Base-by-base conservation (phyloP, 2,329 filamentous ascomycete species). In the Penicillium sp. region DNA sequence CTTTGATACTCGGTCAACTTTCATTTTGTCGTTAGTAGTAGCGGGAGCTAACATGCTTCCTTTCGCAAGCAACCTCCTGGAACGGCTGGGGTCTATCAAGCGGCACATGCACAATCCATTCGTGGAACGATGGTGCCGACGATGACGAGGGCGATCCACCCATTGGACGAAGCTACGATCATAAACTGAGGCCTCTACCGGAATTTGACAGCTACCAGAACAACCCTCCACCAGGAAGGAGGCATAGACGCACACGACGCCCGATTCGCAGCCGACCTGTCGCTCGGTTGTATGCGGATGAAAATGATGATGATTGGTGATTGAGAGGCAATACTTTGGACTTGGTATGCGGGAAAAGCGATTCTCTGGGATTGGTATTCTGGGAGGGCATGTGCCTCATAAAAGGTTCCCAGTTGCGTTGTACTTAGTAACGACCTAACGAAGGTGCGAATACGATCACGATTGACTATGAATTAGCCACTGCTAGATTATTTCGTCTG, bases 101-200 rank as follows among this genome's bases (percentile, higher is more conserved):
- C 15, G 91, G 90, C 12, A 94, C 91, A 1, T 92, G 90, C 63
- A 89, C 89, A 0, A 74, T 94, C 17, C 92, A 96, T 72, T 86
- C 86, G 1, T 95, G 88, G 83, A 92, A 92, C 61, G 88, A 92
- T 64, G 82, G 83, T 0, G 73, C 81, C 1, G 80, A 83, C 0
- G 78, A 82, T 22, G 90, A 92, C 65, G 89, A 92, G 59, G 88
- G 82, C 2, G 81, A 82, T 6, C 82, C 82, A 0, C 77, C 78
- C 49, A 84, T 88, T 81, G 86, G 87, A 0, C 78, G 80, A 12
- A 82, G 83, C 58, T 86, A 89, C 57, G 84, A 90, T 62, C 82
- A 86, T 39, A 82, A 84, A 66, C 73, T 92, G 58, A 77, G 79
- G 43, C 75, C 79, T 31, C 76, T 78, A 62, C 76, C 72, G 57